Base-by-base conservation (phyloP, 75 land plant genomes). In the Adiantum capillusveneris region DNA sequence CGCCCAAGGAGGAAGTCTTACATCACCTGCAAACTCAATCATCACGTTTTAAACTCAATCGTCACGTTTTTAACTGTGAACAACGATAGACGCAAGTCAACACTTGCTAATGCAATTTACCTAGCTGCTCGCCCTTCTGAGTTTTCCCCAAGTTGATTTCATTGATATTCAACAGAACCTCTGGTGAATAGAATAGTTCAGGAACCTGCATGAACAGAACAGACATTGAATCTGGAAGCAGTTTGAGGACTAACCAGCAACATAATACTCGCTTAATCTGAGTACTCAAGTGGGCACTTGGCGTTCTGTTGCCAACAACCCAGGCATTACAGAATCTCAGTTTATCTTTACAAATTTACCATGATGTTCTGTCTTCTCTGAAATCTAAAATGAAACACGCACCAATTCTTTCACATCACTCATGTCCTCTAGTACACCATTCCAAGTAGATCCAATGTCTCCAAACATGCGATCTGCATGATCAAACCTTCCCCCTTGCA, bases 371-470 rank as follows among this genome's bases (percentile, higher is more conserved):
- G 18, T 37, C 27, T 57, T 31, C 25, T 17, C 31, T 6, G 27
- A 57, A 27, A 31, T 16, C 13, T 11, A 29, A 24, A 57, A 41
- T n/a, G 14, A 41, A 14, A 56, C 25, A 6, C 58, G 27, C 71
- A 94, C 96, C 97, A 95, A 65, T 65, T 95, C 99, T 56, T 95
- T 95, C 49, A 95, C 99, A 77, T 95, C 99, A 75, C 96, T 87
- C 86, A 87, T 84, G 42, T 95, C 97, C 68, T 95, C 99, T 46
- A 84, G 79, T 64, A 95, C 93, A 9, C 89, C 86, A 79, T 82
- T 71, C 99, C 99, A 95, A 34, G 99, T 95, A 57, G 83, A 68
- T 48, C 73, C 69, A 65, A 95, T 77, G 71, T 95, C 89, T 21
- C 71, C 77, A 78, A 95, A 95, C 89, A 95, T 80, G 39, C 86